Evolutionary conservation across 805 yeast species (phyloP).

Genomic region (Pichia rugopelliculosa): DNA sequence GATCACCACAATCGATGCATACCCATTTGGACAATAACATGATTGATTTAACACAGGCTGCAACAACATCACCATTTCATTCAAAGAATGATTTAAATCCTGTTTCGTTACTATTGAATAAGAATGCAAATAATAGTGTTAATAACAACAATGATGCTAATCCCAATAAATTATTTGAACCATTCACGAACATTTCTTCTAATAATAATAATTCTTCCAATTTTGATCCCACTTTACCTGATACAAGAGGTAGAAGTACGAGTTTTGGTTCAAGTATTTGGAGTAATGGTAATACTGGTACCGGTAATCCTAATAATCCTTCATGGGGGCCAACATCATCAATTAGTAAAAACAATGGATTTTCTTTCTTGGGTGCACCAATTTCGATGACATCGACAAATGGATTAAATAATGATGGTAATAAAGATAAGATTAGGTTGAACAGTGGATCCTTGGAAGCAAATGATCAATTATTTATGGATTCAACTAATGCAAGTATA

Average conservation of each 20-base stretch:
- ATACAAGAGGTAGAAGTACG: slow-evolving; percentile 26
- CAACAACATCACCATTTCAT: slow-evolving; percentile 15
- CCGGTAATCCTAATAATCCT: neutral
- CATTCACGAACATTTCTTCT: neutral
- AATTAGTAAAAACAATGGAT: neutral
- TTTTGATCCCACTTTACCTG: neutral
- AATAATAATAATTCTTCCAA: neutral
- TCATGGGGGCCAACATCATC: slow-evolving; percentile 3
- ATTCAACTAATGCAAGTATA: neutral
- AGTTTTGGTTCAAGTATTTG: slow-evolving; percentile 32
- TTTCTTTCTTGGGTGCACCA: slow-evolving; percentile 11
- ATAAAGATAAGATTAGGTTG: neutral
- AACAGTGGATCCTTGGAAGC: neutral
- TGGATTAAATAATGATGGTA: neutral
- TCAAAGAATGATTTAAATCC: slow-evolving; percentile 1
- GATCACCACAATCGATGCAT: slow-evolving; percentile 6
- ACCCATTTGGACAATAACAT: neutral
- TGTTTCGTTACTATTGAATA: slow-evolving; percentile 8
- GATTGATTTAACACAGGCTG: slow-evolving; percentile 12
- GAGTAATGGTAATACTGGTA: slow-evolving; percentile 20
- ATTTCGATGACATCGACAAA: slow-evolving; percentile 4
- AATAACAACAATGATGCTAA: neutral
- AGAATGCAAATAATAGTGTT: slow-evolving; percentile 3
- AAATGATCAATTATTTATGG: neutral
- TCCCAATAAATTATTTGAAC: neutral